phyloP scores from a whole-genome alignment of 2,329 filamentous ascomycete genomes.

The Cladobotryum protrusum region DNA sequence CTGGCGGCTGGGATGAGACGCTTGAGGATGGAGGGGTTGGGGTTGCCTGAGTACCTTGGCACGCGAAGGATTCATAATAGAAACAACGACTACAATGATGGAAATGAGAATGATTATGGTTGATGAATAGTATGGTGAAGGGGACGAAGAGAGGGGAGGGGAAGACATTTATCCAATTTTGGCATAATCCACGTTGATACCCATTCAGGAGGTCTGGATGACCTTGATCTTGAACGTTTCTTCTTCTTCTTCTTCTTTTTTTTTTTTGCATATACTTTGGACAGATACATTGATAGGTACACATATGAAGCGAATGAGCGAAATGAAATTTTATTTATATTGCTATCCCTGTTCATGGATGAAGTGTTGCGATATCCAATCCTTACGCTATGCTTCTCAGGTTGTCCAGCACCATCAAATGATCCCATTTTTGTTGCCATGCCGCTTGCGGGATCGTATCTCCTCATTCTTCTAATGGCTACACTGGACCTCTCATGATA shows the following conservation, averaged over 20 bases:
- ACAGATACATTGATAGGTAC: conserved; percentile 2
- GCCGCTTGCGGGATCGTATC: no score
- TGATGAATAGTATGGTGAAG: neutral
- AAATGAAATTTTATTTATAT: no score
- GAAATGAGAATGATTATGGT: neutral
- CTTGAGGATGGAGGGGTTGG: conserved; percentile 52
- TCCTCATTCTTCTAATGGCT: no score
- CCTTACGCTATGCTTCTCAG: no score
- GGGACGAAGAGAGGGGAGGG: conserved; percentile 10
- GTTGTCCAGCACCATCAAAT: no score
- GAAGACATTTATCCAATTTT: conserved; percentile 3
- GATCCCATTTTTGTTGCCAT: no score
- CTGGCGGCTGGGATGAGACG: conserved; percentile 84
- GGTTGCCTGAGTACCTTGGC: neutral
- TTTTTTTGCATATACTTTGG: conserved; percentile 14
- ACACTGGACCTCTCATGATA: no score
- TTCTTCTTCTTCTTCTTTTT: neutral
- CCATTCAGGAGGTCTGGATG: conserved; percentile 13
- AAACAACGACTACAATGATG: conserved; percentile 2
- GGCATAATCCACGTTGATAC: conserved; percentile 22
- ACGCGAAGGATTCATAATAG: neutral
- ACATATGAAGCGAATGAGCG: neutral
- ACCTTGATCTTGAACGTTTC: conserved; percentile 13
- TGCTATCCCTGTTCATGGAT: no score
- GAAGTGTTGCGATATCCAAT: no score